Evolutionary conservation across 257 asterid genomes (phyloP).

Genomic region (Eustoma russellianum): DNA sequence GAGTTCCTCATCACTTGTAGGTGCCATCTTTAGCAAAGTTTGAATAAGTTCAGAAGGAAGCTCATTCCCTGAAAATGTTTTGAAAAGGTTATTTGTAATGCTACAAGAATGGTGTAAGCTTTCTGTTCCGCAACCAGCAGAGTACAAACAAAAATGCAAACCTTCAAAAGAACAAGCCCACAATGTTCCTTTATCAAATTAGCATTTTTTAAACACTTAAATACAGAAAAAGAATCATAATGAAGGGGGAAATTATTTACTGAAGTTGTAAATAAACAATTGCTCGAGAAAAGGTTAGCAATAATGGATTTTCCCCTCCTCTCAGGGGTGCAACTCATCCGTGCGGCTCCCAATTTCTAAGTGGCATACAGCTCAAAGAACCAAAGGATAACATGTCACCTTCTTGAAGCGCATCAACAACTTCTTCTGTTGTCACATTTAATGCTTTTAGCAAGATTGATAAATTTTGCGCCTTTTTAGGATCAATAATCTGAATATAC

Average conservation of each 20-base stretch:
- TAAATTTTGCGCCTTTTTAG: constrained; percentile 74
- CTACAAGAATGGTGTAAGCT: background rate
- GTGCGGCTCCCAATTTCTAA: background rate
- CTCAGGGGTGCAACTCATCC: too few species aligned
- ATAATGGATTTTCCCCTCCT: too few species aligned
- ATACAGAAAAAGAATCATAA: too few species aligned
- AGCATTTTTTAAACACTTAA: too few species aligned
- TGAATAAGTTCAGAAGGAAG: constrained; percentile 77
- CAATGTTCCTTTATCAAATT: too few species aligned
- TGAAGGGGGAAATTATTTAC: too few species aligned
- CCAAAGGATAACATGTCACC: constrained; percentile 30
- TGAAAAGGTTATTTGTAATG: constrained; percentile 11
- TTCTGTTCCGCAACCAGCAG: too few species aligned
- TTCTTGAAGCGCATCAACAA: constrained; percentile 74
- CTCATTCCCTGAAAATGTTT: constrained; percentile 55
- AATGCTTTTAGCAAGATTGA: constrained; percentile 75
- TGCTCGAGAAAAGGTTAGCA: too few species aligned
- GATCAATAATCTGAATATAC: constrained; percentile 55
- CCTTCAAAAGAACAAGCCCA: too few species aligned
- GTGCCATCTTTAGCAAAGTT: constrained; percentile 70
- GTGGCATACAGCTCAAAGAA: background rate
- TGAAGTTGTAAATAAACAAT: too few species aligned
- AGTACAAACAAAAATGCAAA: background rate
- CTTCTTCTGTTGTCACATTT: constrained; percentile 79
- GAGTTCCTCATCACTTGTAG: constrained; percentile 72